Conservation (phyloP, 2,329 filamentous ascomycete genomes). For the Trichoderma semiorbis region DNA sequence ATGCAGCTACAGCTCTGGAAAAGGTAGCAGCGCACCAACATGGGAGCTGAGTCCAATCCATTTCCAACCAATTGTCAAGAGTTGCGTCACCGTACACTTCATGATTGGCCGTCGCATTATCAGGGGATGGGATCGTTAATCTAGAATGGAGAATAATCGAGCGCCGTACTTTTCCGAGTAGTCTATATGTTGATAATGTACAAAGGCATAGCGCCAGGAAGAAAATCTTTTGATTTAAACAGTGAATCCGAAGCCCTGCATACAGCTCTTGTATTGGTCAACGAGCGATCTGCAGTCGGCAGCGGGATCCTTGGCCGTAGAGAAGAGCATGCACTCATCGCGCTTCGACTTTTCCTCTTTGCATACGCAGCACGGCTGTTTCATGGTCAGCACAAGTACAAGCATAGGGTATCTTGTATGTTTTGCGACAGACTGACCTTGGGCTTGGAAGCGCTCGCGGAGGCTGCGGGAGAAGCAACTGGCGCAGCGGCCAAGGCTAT, state of each 20-base stretch:
- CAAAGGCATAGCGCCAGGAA: slow-evolving; percentile 16
- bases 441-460: slow-evolving; percentile 38
- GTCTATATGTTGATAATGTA: slow-evolving; percentile 25
- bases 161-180: slow-evolving; percentile 23
- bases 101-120: not conserved
- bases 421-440: slow-evolving; percentile 34
- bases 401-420: not conserved
- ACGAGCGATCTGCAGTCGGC: slow-evolving; percentile 80
- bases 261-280: slow-evolving; percentile 83
- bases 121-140: not conserved
- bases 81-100: not conserved
- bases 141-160: slow-evolving; percentile 9
- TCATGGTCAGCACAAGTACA: not conserved
- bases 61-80: not conserved
- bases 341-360: slow-evolving; percentile 88
- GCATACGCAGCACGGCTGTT: slow-evolving; percentile 94
- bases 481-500: slow-evolving; percentile 26
- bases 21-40: not conserved
- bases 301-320: slow-evolving; percentile 74
- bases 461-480: slow-evolving; percentile 29
- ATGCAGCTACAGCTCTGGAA: slow-evolving; percentile 20
- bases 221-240: slow-evolving; percentile 36
- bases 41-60: not conserved
- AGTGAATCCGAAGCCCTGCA: slow-evolving; percentile 90
- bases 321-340: slow-evolving; percentile 99